Base-by-base conservation (phyloP, 305 asterid species). In the Solanum hybrid region DNA sequence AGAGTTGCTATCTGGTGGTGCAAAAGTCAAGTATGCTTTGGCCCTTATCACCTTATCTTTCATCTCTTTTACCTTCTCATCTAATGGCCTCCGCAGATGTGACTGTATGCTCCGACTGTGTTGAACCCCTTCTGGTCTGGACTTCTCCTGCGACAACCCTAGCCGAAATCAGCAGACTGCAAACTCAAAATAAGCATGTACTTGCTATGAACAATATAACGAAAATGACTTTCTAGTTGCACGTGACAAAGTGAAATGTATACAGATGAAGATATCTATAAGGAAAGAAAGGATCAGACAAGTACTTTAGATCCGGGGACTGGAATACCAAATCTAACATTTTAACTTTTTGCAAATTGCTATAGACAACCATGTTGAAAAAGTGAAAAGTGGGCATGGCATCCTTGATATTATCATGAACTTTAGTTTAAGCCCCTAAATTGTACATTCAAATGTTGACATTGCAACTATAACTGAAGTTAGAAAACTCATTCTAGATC, bases 31-130 rank as follows among this genome's bases (percentile, higher is more conserved):
- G 92, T 95, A 97, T 35, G 92, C 94, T 92, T 91, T 97, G 79
- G 97, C 98, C 95, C 97, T 94, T 86, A 97, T 92, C 91, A 96
- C 91, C 92, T 94, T 98, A 92, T 96, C 99, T 92, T 93, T 96
- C 95, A 96, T 95, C 95, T 96, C 96, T 91, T 93, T 94, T 88
- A 94, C 87, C 94, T 90, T 96, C 94, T 94, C 97, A 91, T 95
- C 97, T 51, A 76, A 40, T 88, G 90, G 84, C 91, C 93, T 93
- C 40, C 39, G 92, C 18, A 92, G 46, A 91, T 71, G 92, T 64
- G 92, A 77, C 76, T 74, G 92, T 22, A 64, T 89, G 87, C 79
- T 89, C 71, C n/a, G 92, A 89, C 94, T 93, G 67, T 76, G 92
- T 37, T 28, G 95, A 79, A 71, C 91, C 90, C 39, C 90, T 26